A percentile compares a stretch with the other conserved stretches of the same genome.
Conservation (phyloP, 2,329 filamentous ascomycete species). For the Domatiomyces catenatus region DNA sequence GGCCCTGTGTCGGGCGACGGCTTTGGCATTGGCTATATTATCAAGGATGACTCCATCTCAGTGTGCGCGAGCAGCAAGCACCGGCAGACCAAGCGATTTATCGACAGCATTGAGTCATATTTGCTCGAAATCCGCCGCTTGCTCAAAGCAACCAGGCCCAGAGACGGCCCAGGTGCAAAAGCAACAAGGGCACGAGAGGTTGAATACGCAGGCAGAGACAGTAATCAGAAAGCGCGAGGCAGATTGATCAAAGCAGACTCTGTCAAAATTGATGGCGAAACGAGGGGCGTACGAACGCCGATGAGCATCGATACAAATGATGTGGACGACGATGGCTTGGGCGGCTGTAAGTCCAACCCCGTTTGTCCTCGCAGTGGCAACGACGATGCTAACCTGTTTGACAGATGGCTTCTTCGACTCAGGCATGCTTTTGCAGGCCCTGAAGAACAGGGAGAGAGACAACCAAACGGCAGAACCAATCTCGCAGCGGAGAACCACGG, state of each 20-base stretch:
- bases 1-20: conserved; percentile 86
- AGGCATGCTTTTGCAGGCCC: conserved; percentile 66
- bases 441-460: conserved; percentile 26
- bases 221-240: conserved; percentile 52
- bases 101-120: conserved; percentile 81
- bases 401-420: conserved; percentile 97
- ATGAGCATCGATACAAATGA: conserved; percentile 51
- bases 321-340: conserved; percentile 72
- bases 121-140: conserved; percentile 79
- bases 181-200: conserved; percentile 47
- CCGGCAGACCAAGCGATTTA: conserved; percentile 75
- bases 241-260: conserved; percentile 30
- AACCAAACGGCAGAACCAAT: conserved; percentile 18
- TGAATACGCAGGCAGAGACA: conserved; percentile 29
- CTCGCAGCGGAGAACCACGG: conserved; percentile 23
- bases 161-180: conserved; percentile 37
- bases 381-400: conserved; percentile 5
- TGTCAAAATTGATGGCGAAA: conserved; percentile 21
- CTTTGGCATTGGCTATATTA: conserved; percentile 97
- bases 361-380: background rate
- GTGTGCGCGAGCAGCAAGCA: conserved; percentile 92
- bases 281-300: conserved; percentile 40
- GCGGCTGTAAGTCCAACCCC: conserved; percentile 62
- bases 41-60: conserved; percentile 81
- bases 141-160: conserved; percentile 49